Evolutionary conservation across 2,329 filamentous ascomycete genomes (phyloP).

Genomic region (Exophiala dermatitidis): DNA sequence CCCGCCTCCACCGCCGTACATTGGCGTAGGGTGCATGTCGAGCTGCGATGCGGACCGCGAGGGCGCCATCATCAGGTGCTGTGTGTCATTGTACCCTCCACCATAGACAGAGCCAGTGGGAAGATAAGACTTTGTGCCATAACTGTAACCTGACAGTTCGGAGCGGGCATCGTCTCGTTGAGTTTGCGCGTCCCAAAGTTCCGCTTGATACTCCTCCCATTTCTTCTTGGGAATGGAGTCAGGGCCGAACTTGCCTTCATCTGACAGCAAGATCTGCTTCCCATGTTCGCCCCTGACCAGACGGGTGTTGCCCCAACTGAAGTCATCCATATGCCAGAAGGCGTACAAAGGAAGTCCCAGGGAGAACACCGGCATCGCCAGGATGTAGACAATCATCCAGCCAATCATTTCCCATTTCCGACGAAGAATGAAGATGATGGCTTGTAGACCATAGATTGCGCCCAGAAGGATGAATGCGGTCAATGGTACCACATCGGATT

Average conservation of each 20-base stretch:
- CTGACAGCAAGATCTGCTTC: conserved; percentile 83
- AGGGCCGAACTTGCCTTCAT: conserved; percentile 97
- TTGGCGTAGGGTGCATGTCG: conserved; percentile 41
- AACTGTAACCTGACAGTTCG: conserved; percentile 87
- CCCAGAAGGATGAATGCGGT: conserved; percentile 85
- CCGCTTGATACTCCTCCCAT: conserved; percentile 98
- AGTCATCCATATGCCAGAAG: conserved; percentile 99
- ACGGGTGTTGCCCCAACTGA: conserved; percentile 98
- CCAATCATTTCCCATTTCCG: conserved; percentile 99
- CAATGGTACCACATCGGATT: conserved; percentile 62
- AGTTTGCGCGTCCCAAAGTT: conserved; percentile 96
- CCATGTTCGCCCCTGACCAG: conserved; percentile 91
- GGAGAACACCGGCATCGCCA: conserved; percentile 86
- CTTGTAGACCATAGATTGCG: conserved; percentile 95
- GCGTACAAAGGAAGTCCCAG: conserved; percentile 85
- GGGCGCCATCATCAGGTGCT: conserved; percentile 40
- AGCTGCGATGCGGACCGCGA: conserved; percentile 57
- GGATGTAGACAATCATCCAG: conserved; percentile 95
- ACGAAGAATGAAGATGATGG: conserved; percentile 90
- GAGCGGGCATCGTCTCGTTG: conserved; percentile 70
- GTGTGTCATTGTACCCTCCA: conserved; percentile 30
- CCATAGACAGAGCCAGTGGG: conserved; percentile 64
- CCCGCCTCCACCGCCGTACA: conserved; percentile 36
- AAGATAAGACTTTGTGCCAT: conserved; percentile 73
- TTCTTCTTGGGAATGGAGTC: conserved; percentile 89